phyloP scores from a whole-genome alignment of 2,329 filamentous ascomycete genomes.

The Cryphonectria naterciae region DNA sequence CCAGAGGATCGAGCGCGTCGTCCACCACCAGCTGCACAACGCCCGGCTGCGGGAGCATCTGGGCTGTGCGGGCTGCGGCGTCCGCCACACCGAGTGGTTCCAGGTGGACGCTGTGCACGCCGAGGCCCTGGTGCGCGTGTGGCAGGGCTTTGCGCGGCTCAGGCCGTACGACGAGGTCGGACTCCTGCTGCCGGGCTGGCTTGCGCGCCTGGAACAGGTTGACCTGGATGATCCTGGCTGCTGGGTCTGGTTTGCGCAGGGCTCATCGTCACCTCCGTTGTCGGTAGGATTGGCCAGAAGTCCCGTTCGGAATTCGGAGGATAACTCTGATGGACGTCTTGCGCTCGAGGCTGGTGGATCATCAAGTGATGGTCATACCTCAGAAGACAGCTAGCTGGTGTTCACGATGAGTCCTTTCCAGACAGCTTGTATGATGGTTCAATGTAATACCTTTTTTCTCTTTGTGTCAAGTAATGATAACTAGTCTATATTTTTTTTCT shows the following conservation, averaged over 20 bases:
- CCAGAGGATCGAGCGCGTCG: conserved; percentile 37
- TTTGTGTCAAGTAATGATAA: background rate
- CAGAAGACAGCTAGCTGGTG: background rate
- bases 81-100: conserved; percentile 38
- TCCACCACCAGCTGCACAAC: conserved; percentile 37
- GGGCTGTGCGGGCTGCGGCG: conserved; percentile 33
- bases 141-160: conserved; percentile 36
- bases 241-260: conserved; percentile 33
- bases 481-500: background rate
- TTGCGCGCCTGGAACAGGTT: conserved; percentile 31
- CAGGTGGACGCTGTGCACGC: conserved; percentile 30
- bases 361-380: background rate
- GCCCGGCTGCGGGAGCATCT: conserved; percentile 33
- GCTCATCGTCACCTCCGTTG: background rate
- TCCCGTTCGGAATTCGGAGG: background rate
- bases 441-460: background rate
- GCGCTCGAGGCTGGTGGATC: background rate
- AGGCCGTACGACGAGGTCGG: conserved; percentile 37
- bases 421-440: no score
- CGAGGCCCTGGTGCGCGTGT: conserved; percentile 31
- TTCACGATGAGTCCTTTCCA: background rate
- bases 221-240: conserved; percentile 35
- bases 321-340: background rate
- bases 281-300: background rate
- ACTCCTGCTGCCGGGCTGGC: conserved; percentile 33